Evolutionary conservation across 139 green algal species (phyloP).

Genomic region (Picochlorum sp.): DNA sequence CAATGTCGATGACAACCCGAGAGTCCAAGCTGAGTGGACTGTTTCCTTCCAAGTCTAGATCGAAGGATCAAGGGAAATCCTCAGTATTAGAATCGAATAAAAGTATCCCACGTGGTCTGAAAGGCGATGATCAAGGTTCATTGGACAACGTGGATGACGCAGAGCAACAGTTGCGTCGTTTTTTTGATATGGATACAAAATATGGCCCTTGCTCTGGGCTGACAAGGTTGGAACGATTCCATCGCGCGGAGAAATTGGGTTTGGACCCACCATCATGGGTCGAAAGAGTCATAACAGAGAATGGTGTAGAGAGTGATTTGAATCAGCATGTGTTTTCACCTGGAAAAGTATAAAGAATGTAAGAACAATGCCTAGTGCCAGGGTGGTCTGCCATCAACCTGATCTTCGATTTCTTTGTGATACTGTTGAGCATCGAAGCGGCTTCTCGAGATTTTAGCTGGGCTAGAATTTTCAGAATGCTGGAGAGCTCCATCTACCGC

Average conservation of each 20-base stretch:
- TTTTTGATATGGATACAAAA: conserved; percentile 20
- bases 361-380: too few species aligned
- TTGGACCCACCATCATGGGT: conserved; percentile 19
- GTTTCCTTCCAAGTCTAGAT: too few species aligned
- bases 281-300: not conserved
- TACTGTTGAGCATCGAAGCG: conserved; percentile 5
- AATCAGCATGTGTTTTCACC: conserved; percentile 5
- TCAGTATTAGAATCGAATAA: too few species aligned
- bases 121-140: not conserved
- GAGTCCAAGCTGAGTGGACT: too few species aligned
- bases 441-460: not conserved
- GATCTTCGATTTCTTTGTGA: not conserved
- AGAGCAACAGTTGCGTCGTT: not conserved
- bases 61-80: too few species aligned
- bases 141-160: not conserved
- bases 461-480: not conserved
- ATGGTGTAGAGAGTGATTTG: conserved; percentile 4
- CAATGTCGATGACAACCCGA: too few species aligned
- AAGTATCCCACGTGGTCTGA: too few species aligned
- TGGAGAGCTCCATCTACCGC: too few species aligned
- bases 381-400: conserved; percentile 4
- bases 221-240: conserved; percentile 19
- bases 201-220: conserved; percentile 23
- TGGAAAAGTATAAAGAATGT: conserved; percentile 6
- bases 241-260: conserved; percentile 23